Conservation (phyloP, 2,329 filamentous ascomycete species). For the Fusarium kyushuense region DNA sequence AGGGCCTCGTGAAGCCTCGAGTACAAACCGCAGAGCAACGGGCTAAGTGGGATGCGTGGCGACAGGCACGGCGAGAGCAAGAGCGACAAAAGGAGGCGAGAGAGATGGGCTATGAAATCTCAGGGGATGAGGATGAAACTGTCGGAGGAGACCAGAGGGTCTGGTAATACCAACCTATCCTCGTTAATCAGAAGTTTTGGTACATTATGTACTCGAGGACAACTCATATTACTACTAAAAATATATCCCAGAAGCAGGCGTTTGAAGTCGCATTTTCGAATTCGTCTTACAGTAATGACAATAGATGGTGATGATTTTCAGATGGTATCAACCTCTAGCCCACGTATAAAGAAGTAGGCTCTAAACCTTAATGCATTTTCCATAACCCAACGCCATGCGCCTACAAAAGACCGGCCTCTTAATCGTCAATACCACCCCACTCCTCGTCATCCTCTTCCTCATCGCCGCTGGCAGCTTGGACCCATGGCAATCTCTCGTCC, state of each 20-base stretch:
- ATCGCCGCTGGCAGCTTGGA: conserved; percentile 49
- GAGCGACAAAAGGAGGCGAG: conserved; percentile 56
- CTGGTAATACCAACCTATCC: conserved; percentile 28
- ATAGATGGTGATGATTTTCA: conserved; percentile 38
- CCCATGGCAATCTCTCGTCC: conserved; percentile 80
- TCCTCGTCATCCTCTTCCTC: conserved; percentile 57
- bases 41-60: conserved; percentile 61
- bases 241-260: conserved; percentile 38
- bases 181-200: conserved; percentile 7
- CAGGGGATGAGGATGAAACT: conserved; percentile 50
- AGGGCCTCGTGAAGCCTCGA: conserved; percentile 55
- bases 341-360: conserved; percentile 23
- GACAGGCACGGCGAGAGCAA: conserved; percentile 54
- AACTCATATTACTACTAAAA: conserved; percentile 25
- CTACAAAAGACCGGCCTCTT: conserved; percentile 44
- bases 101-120: conserved; percentile 56
- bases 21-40: conserved; percentile 56
- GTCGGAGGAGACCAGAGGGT: conserved; percentile 50
- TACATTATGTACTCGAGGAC: neutral
- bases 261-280: conserved; percentile 30
- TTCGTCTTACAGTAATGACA: conserved; percentile 25
- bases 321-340: conserved; percentile 44
- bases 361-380: conserved; percentile 28
- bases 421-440: conserved; percentile 79
- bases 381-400: conserved; percentile 47